Conservation (phyloP, 2,329 filamentous ascomycete genomes). For the Fusarium nisikadoi region DNA sequence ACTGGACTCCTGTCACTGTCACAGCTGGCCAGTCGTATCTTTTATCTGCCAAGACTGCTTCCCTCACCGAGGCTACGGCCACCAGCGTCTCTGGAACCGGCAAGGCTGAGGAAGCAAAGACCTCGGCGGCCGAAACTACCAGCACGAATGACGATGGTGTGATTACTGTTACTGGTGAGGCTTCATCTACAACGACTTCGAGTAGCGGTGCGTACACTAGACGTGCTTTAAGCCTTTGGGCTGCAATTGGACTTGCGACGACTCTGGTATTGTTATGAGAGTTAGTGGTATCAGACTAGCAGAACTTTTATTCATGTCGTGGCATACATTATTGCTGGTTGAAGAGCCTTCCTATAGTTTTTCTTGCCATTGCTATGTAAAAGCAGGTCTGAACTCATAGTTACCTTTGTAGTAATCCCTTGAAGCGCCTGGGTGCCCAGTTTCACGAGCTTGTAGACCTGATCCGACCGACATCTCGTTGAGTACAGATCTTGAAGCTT, state of each 20-base stretch:
- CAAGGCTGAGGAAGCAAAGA: not conserved
- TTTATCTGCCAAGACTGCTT: not conserved
- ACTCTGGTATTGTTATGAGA: not conserved
- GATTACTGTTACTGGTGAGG: not conserved
- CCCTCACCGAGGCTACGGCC: not conserved
- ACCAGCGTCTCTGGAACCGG: not conserved
- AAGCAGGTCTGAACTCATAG: fast-evolving
- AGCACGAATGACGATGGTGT: not conserved
- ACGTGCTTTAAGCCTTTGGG: not conserved
- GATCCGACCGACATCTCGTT: not conserved
- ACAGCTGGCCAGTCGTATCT: not conserved
- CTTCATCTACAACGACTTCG: not conserved
- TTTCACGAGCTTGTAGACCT: not conserved
- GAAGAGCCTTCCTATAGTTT: fast-evolving
- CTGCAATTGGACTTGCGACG: not conserved
- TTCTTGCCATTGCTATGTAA: fast-evolving
- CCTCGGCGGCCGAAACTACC: fast-evolving
- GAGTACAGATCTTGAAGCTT: not conserved
- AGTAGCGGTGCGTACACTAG: not conserved
- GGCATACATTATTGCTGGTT: not conserved
- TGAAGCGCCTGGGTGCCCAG: not conserved
- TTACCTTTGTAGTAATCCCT: fast-evolving
- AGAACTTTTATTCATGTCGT: not conserved
- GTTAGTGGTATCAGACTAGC: not conserved
- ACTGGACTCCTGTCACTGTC: not conserved